Evolutionary conservation across 192 early-diverging fungal species (phyloP), one percentile per base, ranked within the genome.

Genomic region (Entomortierella chlamydospora): DNA sequence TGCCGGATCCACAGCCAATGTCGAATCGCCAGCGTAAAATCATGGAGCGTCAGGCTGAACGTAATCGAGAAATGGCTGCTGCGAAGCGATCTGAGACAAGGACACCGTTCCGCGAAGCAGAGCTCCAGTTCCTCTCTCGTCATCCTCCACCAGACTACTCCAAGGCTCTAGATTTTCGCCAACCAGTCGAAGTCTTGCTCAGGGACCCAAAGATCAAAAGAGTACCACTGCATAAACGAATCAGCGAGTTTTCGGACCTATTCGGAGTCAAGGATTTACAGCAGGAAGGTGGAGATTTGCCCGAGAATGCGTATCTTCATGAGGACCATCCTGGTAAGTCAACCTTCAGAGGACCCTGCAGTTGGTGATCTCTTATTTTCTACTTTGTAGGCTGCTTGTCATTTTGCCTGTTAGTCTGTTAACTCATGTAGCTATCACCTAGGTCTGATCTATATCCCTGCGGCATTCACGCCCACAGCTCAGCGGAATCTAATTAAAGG

Each of bases 381-480:
- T n/a, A n/a, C n/a, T n/a, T n/a, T n/a, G n/a, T n/a, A n/a, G 26
- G 12, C 37, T 52, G n/a, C n/a, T n/a, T 18, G 23, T 39, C 34
- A 28, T 47, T 4, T 17, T 47, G 45, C 20, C 2, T 17, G 45
- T 47, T 17, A 4, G 12, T 12, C 20, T 47, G 45, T 47, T 47
- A 20, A 47, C 45, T 20, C 15, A 20, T 47, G 45, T 47, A 11
- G 15, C 45, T 4, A 5, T 12, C 45, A 47, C 15, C 45, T 84
- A 52, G 96, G 95, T 1, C 82, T 98, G 33, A 85, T 97, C 26
- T 73, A 95, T 59, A 93, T 98, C 57, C 94, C 90, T 0, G 87
- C 89, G 65, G 87, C 90, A 22, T 91, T 98, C 57, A 89, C 90
- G n/a, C 86, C 87, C 17, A 61, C 83, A 45, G 89, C 88, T 1